A percentile compares a stretch with the other conserved stretches of the same genome.
Evolutionary conservation across 176 grass and related monocot genomes (phyloP).

Genomic region (Musa itinerans): DNA sequence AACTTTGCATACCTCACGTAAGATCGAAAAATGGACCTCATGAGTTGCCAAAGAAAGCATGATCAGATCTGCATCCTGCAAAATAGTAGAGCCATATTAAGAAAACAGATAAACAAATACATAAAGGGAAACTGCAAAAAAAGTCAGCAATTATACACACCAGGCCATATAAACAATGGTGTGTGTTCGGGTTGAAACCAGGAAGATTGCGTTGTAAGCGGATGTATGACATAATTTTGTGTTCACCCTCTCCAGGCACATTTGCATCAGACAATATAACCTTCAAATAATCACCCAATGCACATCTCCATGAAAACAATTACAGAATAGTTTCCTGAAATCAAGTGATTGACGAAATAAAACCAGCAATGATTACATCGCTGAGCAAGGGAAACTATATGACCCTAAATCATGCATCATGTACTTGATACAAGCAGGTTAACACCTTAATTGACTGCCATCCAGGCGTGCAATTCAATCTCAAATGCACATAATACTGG

Average conservation of each 20-base stretch:
- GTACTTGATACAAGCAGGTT: constrained; percentile 10
- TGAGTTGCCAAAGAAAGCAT: constrained; percentile 97
- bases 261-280: constrained; percentile 96
- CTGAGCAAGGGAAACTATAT: constrained; percentile 8
- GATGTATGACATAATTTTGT: constrained; percentile 98
- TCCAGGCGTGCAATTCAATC: constrained; percentile 62
- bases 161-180: constrained; percentile 87
- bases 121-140: neutral
- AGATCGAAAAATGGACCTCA: constrained; percentile 95
- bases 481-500: constrained; percentile 88
- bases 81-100: constrained; percentile 8
- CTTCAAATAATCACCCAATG: constrained; percentile 48
- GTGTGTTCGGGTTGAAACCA: constrained; percentile 86
- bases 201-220: constrained; percentile 75
- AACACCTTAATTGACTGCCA: constrained; percentile 92
- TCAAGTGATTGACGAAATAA: constrained; percentile 19
- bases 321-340: constrained; percentile 25
- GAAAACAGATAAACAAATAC: constrained; percentile 5
- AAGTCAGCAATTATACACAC: constrained; percentile 35
- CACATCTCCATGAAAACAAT: constrained; percentile 34
- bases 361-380: constrained; percentile 34
- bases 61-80: constrained; percentile 96
- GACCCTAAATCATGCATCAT: constrained; percentile 21
- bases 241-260: constrained; percentile 92
- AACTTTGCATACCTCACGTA: constrained; percentile 72